Evolutionary conservation across 495 filamentous ascomycete species (phyloP).

Genomic region (Hyaloscypha variabilis): DNA sequence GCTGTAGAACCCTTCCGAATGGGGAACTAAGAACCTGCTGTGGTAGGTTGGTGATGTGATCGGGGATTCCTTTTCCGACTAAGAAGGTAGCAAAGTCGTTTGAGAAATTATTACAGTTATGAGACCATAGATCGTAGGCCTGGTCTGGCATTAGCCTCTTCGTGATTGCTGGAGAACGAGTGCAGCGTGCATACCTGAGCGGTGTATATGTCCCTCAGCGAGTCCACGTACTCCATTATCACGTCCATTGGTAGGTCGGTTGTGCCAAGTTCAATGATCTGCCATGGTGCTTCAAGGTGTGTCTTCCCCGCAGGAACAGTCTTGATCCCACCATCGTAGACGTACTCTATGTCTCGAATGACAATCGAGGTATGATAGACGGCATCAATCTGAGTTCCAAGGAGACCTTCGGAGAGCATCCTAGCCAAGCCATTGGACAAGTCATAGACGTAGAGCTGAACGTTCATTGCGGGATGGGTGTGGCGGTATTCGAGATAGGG

Average conservation of each 20-base stretch:
- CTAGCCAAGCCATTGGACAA: constrained; percentile 71
- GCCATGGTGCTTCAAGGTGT: constrained; percentile 83
- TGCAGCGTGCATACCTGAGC: constrained; percentile 58
- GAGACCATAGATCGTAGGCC: constrained; percentile 82
- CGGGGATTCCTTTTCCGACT: constrained; percentile 85
- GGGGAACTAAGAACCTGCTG: constrained; percentile 86
- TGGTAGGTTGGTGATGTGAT: constrained; percentile 86
- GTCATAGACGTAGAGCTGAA: constrained; percentile 92
- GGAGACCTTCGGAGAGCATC: constrained; percentile 49
- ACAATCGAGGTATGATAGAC: constrained; percentile 60
- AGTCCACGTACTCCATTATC: constrained; percentile 87
- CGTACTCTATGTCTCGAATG: constrained; percentile 63
- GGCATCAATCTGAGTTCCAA: constrained; percentile 61
- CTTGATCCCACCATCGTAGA: constrained; percentile 72
- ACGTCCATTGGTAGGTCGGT: constrained; percentile 83
- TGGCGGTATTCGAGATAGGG: neutral
- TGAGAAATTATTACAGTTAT: constrained; percentile 99
- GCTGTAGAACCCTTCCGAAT: constrained; percentile 87
- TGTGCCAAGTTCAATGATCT: constrained; percentile 70
- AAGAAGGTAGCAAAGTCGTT: constrained; percentile 92
- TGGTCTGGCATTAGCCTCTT: constrained; percentile 32
- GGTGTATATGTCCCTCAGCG: constrained; percentile 79
- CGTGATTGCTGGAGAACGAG: too few species aligned
- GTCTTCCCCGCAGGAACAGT: constrained; percentile 77
- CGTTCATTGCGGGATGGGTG: constrained; percentile 66